Evolutionary conservation across 371 early-diverging fungal species (phyloP).

Genomic region (Rhizopus delemar): DNA sequence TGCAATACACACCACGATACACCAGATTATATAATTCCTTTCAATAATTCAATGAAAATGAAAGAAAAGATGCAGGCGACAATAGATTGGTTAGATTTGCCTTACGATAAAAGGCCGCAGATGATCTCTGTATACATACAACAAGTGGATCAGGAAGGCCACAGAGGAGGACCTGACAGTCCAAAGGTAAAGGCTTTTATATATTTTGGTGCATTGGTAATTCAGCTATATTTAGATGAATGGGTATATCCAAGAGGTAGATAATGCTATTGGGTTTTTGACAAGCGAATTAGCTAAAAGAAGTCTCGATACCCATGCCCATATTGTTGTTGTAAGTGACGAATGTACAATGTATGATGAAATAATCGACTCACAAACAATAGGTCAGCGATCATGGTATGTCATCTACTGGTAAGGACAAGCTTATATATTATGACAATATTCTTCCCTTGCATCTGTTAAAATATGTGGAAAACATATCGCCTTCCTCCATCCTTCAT

Average conservation of each 20-base stretch:
- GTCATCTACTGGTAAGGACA: constrained; percentile 61
- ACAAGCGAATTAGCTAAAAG: constrained; percentile 56
- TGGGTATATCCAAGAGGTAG: constrained; percentile 62
- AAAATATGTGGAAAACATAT: constrained; percentile 29
- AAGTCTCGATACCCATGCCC: constrained; percentile 64
- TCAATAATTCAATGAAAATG: constrained; percentile 45
- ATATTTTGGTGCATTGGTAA: background rate
- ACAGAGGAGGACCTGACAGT: constrained; percentile 76
- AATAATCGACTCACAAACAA: too few relatives aligned
- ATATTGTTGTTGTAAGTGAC: constrained; percentile 76
- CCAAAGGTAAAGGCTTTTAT: constrained; percentile 35
- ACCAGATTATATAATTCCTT: constrained; percentile 73
- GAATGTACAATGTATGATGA: too few relatives aligned
- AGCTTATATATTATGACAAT: constrained; percentile 76
- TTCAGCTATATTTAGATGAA: constrained; percentile 46
- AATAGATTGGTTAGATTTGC: constrained; percentile 78
- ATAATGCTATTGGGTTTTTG: constrained; percentile 66
- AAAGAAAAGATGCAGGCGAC: constrained; percentile 64
- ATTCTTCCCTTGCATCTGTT: constrained; percentile 41
- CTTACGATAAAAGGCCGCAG: constrained; percentile 68
- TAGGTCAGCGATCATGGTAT: constrained; percentile 92
- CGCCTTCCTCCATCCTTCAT: constrained; percentile 46
- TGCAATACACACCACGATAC: constrained; percentile 56
- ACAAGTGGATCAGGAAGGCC: constrained; percentile 85
- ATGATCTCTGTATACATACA: constrained; percentile 80